phyloP scores from a whole-genome alignment of 2,329 filamentous ascomycete genomes.

The Thelonectria blattea region DNA sequence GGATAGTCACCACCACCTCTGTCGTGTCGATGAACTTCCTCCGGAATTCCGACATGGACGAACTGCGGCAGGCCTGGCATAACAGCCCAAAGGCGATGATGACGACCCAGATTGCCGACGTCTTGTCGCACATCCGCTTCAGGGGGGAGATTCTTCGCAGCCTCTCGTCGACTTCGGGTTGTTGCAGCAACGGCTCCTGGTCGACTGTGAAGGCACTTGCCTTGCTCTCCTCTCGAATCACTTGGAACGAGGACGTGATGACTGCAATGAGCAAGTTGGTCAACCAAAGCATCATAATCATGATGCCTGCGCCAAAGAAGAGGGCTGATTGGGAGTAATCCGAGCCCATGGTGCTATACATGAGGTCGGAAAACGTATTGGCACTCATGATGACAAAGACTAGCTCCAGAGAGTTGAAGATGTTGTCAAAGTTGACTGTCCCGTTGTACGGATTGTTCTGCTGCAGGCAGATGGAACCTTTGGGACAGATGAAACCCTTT shows the following conservation, averaged over 20 bases:
- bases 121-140: slow-evolving; percentile 77
- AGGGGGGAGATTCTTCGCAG: slow-evolving; percentile 53
- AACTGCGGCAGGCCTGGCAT: slow-evolving; percentile 77
- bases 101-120: slow-evolving; percentile 76
- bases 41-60: slow-evolving; percentile 70
- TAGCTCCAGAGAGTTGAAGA: slow-evolving; percentile 86
- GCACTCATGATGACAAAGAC: slow-evolving; percentile 99
- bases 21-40: slow-evolving; percentile 71
- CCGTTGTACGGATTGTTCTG: slow-evolving; percentile 78
- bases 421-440: slow-evolving; percentile 95
- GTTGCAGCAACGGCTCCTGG: slow-evolving; percentile 54
- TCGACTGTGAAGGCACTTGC: slow-evolving; percentile 89
- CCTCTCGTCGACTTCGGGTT: slow-evolving; percentile 47
- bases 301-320: slow-evolving; percentile 75
- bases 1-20: slow-evolving; percentile 77
- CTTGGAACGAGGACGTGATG: slow-evolving; percentile 97
- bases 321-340: slow-evolving; percentile 88
- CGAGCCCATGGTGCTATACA: slow-evolving; percentile 91
- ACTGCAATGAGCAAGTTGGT: slow-evolving; percentile 94
- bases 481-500: slow-evolving; percentile 90
- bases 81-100: slow-evolving; percentile 83
- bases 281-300: slow-evolving; percentile 95
- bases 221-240: slow-evolving; percentile 95
- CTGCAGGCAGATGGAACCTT: slow-evolving; percentile 82
- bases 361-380: slow-evolving; percentile 93